Evolutionary conservation across 345 rosid genomes (phyloP).

Genomic region (Acer negundo): DNA sequence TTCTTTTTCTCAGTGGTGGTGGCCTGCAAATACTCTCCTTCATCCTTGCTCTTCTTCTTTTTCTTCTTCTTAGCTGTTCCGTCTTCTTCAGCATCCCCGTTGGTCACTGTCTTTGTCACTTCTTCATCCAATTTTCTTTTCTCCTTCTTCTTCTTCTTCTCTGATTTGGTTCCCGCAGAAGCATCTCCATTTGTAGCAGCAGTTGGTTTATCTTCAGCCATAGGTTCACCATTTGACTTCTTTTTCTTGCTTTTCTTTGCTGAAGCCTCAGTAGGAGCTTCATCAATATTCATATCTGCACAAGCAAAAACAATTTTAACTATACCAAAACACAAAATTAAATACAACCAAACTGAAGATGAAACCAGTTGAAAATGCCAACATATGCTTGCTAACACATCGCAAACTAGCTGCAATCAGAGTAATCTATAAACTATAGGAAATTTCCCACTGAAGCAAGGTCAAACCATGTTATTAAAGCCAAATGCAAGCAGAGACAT

Average conservation of each 20-base stretch:
- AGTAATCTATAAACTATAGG: neutral
- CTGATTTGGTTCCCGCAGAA: conserved; percentile 45
- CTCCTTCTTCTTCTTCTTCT: conserved; percentile 52
- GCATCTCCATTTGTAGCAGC: conserved; percentile 38
- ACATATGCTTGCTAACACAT: neutral
- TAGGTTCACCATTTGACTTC: conserved; percentile 50
- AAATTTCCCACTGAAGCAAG: neutral
- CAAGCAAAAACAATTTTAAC: conserved; percentile 20
- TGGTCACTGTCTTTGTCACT: conserved; percentile 21
- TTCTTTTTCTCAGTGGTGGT: conserved; percentile 41
- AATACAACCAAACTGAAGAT: neutral
- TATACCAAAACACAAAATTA: neutral
- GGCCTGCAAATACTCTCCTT: conserved; percentile 22
- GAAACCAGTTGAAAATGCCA: neutral
- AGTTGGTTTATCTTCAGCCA: conserved; percentile 35
- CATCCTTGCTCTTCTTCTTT: conserved; percentile 45
- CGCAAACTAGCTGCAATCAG: neutral
- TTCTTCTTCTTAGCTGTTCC: conserved; percentile 44
- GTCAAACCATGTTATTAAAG: neutral
- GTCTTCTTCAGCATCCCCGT: conserved; percentile 30
- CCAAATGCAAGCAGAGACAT: neutral
- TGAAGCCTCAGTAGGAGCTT: conserved; percentile 41
- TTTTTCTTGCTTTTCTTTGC: conserved; percentile 65
- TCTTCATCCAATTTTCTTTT: conserved; percentile 43
- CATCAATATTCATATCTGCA: conserved; percentile 51